Evolutionary conservation across 2,329 filamentous ascomycete species (phyloP).

Genomic region (Hypoxylon sp.): DNA sequence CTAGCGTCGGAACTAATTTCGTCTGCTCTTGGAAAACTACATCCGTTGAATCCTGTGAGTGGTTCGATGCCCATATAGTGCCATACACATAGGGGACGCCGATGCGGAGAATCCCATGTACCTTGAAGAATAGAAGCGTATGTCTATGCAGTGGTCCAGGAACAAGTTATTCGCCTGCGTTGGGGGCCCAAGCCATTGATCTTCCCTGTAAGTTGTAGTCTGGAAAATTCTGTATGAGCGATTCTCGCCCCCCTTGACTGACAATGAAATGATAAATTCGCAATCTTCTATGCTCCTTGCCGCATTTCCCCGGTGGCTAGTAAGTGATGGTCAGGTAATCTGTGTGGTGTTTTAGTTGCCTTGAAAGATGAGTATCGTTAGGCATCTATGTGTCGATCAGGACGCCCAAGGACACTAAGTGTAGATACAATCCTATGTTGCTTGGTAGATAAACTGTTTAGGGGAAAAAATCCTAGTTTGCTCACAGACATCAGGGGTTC

Average conservation of each 20-base stretch:
- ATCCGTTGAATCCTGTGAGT: not conserved
- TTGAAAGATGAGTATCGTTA: not conserved
- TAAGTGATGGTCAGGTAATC: not conserved
- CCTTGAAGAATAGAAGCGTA: conserved; percentile 7
- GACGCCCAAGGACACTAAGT: not conserved
- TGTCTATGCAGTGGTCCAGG: conserved; percentile 1
- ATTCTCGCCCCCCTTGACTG: not conserved
- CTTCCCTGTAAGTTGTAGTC: not conserved
- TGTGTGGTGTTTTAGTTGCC: not conserved
- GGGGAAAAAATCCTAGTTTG: not conserved
- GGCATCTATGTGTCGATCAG: not conserved
- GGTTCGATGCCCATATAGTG: not conserved
- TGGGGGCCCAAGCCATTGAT: not conserved
- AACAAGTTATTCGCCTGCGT: conserved; percentile 5
- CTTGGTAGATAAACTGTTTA: not conserved
- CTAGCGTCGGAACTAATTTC: not conserved
- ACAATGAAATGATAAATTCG: not conserved
- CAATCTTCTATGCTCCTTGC: not conserved
- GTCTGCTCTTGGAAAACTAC: not conserved
- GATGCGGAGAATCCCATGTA: not conserved
- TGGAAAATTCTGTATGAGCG: conserved; percentile 3
- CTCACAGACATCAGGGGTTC: not conserved
- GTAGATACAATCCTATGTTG: not conserved
- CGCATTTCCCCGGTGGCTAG: not conserved
- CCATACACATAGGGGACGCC: not conserved